Evolutionary conservation across 352 stramenopile species (phyloP).

Genomic region (Aphanomyces invadans): DNA sequence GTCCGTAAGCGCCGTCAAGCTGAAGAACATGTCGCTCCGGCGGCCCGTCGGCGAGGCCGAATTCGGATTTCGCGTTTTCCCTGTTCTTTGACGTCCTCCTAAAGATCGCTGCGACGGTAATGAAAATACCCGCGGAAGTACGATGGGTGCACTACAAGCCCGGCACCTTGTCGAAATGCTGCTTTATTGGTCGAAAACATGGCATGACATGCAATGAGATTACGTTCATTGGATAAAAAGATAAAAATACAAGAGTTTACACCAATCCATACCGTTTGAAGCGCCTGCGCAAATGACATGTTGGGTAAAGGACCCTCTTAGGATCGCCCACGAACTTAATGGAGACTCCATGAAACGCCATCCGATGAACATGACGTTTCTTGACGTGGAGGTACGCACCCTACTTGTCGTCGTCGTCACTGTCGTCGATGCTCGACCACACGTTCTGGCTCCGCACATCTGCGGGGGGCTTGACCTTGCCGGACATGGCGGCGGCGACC

Average conservation of each 20-base stretch:
- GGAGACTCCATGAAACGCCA: no score
- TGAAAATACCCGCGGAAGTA: not conserved
- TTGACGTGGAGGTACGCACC: no score
- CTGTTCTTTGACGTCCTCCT: not conserved
- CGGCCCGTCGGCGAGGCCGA: not conserved
- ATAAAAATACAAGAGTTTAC: not conserved
- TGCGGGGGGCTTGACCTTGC: conserved; percentile 17
- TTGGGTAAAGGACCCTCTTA: no score
- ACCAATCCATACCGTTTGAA: no score
- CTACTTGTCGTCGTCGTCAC: conserved; percentile 21
- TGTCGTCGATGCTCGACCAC: conserved; percentile 15
- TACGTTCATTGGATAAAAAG: conserved; percentile 2
- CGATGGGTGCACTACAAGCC: not conserved
- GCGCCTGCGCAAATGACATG: no score
- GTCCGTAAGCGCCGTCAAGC: conserved; percentile 80
- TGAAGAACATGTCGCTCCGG: conserved; percentile 56
- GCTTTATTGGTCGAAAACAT: no score
- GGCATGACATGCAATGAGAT: no score
- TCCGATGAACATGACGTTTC: no score
- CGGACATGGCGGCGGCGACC: not conserved
- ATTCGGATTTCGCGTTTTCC: conserved; percentile 5
- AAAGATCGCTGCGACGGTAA: conserved; percentile 2
- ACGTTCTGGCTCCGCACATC: conserved; percentile 21
- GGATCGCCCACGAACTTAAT: no score
- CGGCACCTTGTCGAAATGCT: not conserved